phyloP scores from a whole-genome alignment of 495 filamentous ascomycete genomes.

The Saxophila tyrrhenica region DNA sequence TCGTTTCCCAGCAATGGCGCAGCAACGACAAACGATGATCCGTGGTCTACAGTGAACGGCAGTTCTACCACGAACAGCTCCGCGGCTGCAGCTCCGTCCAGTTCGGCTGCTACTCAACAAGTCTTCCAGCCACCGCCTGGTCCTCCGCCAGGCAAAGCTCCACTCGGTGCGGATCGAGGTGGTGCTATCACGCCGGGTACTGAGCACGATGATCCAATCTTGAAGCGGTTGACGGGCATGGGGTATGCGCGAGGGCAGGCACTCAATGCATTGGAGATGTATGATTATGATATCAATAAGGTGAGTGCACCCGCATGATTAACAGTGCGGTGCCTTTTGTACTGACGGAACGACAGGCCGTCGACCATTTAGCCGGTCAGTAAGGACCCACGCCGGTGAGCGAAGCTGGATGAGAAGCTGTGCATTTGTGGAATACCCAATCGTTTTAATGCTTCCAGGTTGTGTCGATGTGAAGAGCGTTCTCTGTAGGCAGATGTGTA shows the following conservation, averaged over 20 bases:
- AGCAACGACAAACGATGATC: neutral
- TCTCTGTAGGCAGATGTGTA: neutral
- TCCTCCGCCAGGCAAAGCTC: neutral
- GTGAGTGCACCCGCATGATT: conserved; percentile 41
- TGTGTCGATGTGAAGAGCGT: neutral
- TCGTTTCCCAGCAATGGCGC: neutral
- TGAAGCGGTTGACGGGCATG: conserved; percentile 85
- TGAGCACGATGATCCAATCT: conserved; percentile 78
- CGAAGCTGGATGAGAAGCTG: neutral
- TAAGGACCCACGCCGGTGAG: too few relatives aligned
- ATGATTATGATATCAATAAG: conserved; percentile 90
- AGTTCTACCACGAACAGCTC: neutral
- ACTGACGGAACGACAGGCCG: neutral
- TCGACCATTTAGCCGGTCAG: too few relatives aligned
- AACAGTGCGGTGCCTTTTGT: neutral
- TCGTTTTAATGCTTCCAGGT: neutral
- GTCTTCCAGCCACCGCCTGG: neutral
- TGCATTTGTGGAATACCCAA: neutral
- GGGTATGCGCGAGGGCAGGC: conserved; percentile 72
- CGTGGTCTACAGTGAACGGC: conserved; percentile 4
- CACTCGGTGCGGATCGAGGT: conserved; percentile 28
- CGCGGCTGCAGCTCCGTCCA: neutral
- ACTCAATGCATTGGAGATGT: conserved; percentile 80
- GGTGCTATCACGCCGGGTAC: conserved; percentile 63
- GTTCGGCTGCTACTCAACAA: neutral